Evolutionary conservation across 2,329 filamentous ascomycete species (phyloP).

Genomic region (Colletotrichum navitas): DNA sequence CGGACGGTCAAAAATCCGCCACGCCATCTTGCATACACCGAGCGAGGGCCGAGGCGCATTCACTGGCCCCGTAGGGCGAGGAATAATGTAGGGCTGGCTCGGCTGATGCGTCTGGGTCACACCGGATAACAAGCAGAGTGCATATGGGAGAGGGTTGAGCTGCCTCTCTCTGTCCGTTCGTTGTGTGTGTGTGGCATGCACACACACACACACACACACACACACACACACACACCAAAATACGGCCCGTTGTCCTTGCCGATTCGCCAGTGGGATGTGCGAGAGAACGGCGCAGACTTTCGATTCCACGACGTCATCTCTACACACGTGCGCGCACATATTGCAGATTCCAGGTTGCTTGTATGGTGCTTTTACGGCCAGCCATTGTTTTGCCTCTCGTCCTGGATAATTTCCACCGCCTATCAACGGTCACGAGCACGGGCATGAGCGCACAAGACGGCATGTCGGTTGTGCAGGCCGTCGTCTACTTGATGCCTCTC

Average conservation of each 20-base stretch:
- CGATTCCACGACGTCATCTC: conserved; percentile 28
- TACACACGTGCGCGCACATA: background rate
- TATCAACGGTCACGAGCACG: background rate
- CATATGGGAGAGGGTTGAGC: conserved; percentile 24
- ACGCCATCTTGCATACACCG: conserved; percentile 1
- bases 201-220: background rate
- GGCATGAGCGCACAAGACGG: conserved; percentile 3
- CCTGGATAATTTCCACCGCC: background rate
- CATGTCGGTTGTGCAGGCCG: conserved; percentile 2
- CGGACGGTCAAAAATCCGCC: background rate
- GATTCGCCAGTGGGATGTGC: conserved; percentile 24
- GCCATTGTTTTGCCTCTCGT: conserved; percentile 9
- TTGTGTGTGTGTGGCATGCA: conserved; percentile 17
- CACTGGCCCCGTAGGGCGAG: conserved; percentile 34
- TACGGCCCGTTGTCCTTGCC: conserved; percentile 14
- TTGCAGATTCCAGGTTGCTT: background rate
- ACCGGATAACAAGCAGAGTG: conserved; percentile 20
- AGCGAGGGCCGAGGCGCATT: conserved; percentile 3
- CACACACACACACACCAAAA: conserved; percentile 2
- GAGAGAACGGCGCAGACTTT: conserved; percentile 17
- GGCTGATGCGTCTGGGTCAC: conserved; percentile 22
- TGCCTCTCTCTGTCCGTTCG: conserved; percentile 20
- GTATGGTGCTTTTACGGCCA: conserved; percentile 1
- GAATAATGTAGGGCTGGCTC: conserved; percentile 31
- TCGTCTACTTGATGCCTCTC: background rate